Percentiles rank a stretch among this genome's conserved stretches.
phyloP scores from a whole-genome alignment of 306 rosid genomes.

The Gleditsia sinensis region DNA sequence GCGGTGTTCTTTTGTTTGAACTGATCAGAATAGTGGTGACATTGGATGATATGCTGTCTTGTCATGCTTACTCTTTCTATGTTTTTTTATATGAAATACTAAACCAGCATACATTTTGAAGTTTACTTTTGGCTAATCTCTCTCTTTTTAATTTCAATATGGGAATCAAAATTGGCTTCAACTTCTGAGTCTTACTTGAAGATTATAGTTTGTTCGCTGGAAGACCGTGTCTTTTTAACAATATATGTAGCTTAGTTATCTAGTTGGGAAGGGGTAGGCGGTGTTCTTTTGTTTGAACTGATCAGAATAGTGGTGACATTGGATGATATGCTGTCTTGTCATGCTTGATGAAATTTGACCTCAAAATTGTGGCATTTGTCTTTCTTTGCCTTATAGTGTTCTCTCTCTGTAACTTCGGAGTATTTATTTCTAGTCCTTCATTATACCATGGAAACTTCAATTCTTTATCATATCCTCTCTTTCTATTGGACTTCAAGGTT shows the following conservation, averaged over 20 bases:
- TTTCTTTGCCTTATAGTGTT: not conserved
- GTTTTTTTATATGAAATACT: too few species aligned
- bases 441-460: conserved; percentile 3
- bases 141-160: not conserved
- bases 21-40: conserved; percentile 4
- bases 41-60: conserved; percentile 9
- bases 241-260: too few species aligned
- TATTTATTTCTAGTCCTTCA: not conserved
- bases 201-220: conserved; percentile 13
- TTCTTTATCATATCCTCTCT: not conserved
- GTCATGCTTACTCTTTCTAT: conserved; percentile 8
- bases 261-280: too few species aligned
- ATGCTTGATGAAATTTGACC: not conserved
- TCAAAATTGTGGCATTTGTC: not conserved
- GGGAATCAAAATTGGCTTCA: not conserved
- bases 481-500: not conserved
- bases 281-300: too few species aligned
- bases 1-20: too few species aligned
- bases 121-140: not conserved
- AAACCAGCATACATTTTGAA: not conserved
- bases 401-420: not conserved
- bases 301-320: conserved; percentile 13
- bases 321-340: conserved; percentile 2
- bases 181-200: not conserved
- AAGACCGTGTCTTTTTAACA: not conserved